Percentiles rank a stretch among this genome's conserved stretches.
These are phyloP conservation scores for Stachybotrys chlorohalonatus DNA, from an alignment of 2,329 filamentous ascomycete genomes.

Conservation along the genomic window DNA sequence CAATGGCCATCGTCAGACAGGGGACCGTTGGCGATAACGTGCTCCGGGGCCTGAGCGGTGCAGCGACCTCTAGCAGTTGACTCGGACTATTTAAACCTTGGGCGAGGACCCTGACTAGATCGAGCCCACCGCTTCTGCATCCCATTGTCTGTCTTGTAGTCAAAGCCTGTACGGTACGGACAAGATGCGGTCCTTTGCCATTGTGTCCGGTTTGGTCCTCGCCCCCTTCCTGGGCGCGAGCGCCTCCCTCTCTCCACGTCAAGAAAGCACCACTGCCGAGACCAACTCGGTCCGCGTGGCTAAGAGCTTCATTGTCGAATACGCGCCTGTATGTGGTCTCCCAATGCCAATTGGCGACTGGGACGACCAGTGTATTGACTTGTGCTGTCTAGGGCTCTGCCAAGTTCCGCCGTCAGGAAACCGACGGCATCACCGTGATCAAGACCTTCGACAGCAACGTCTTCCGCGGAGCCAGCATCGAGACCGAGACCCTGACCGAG, in stretches of 20 bases:
- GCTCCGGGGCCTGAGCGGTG: background rate
- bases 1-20: background rate
- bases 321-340: background rate
- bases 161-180: background rate
- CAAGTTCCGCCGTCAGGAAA: background rate
- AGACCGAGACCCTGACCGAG: constrained; percentile 6
- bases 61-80: background rate
- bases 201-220: background rate
- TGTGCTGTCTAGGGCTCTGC: background rate
- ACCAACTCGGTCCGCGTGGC: background rate
- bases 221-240: background rate
- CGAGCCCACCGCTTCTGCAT: background rate
- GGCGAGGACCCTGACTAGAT: background rate
- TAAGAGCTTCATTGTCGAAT: constrained; percentile 2
- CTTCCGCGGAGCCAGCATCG: constrained; percentile 13
- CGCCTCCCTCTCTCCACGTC: background rate
- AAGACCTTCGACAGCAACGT: constrained; percentile 8
- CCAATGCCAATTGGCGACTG: background rate
- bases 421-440: constrained; percentile 3
- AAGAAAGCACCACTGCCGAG: background rate
- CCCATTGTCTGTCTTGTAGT: background rate
- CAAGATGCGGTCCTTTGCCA: constrained; percentile 1
- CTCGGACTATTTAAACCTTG: background rate
- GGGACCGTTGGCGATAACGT: background rate
- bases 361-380: background rate